Conservation (phyloP, 768 basidiomycete species). For the Punctularia strigosozonata region DNA sequence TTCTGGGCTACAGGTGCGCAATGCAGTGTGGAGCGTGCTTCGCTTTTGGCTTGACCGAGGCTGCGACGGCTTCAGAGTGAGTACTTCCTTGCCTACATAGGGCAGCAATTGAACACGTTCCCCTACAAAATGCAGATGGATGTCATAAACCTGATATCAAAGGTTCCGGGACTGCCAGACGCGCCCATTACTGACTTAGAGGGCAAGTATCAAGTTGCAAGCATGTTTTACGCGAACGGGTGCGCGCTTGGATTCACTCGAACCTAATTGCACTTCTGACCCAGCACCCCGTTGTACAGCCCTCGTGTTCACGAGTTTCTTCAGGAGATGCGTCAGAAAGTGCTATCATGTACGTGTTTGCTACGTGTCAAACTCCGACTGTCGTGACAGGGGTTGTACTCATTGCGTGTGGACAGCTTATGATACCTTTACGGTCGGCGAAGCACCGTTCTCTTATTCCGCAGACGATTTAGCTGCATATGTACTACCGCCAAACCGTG, state of each 20-base stretch:
- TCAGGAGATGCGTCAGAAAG: constrained; percentile 50
- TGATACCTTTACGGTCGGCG: constrained; percentile 55
- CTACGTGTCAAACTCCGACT: no score
- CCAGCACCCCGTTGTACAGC: constrained; percentile 19
- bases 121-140: constrained; percentile 36
- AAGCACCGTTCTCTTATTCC: constrained; percentile 47
- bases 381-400: no score
- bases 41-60: constrained; percentile 65
- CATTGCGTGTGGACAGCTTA: constrained; percentile 23
- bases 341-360: constrained; percentile 47
- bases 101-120: background rate
- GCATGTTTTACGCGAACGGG: constrained; percentile 50
- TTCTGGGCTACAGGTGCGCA: no score
- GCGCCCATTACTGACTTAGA: constrained; percentile 43
- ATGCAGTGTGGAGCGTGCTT: constrained; percentile 54
- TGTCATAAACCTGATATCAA: constrained; percentile 59
- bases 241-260: constrained; percentile 14
- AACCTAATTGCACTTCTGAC: constrained; percentile 1
- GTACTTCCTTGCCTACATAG: constrained; percentile 11
- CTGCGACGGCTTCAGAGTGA: constrained; percentile 63
- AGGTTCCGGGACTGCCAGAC: constrained; percentile 51
- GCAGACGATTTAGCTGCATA: constrained; percentile 40
- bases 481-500: constrained; percentile 42
- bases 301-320: constrained; percentile 58
- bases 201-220: constrained; percentile 41